These are phyloP conservation scores for Rosa hybrid DNA, from an alignment of 331 rosid genomes.

Conservation along the genomic window DNA sequence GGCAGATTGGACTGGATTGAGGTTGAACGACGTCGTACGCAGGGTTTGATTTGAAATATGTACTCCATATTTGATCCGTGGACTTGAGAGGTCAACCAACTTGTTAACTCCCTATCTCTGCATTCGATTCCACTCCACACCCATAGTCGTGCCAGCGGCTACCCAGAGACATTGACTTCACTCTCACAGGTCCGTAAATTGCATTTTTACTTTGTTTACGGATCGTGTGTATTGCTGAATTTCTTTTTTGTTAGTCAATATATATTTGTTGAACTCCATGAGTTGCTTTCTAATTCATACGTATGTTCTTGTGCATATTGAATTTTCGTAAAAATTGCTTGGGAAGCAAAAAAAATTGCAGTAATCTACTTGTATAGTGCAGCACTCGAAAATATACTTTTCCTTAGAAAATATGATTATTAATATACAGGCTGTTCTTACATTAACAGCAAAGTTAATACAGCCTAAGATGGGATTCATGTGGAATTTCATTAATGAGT, in stretches of 20 bases:
- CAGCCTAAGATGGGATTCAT: background rate
- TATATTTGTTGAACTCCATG: background rate
- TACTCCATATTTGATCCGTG: background rate
- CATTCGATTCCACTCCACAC: background rate
- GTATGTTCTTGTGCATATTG: background rate
- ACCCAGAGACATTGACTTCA: background rate
- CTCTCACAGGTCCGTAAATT: background rate
- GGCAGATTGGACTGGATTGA: background rate
- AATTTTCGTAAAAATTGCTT: background rate
- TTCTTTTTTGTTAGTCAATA: background rate
- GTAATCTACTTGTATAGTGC: background rate
- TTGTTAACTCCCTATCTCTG: background rate
- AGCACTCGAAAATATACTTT: background rate
- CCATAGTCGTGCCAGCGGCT: conserved; percentile 5
- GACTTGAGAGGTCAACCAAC: conserved; percentile 19
- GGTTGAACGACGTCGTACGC: background rate
- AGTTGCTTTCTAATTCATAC: background rate
- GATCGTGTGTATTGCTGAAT: background rate
- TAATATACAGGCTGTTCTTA: background rate
- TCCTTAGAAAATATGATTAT: background rate
- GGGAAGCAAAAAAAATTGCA: background rate
- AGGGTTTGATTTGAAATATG: background rate
- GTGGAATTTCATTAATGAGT: background rate
- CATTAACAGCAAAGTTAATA: background rate
- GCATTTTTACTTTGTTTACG: background rate